These are phyloP conservation scores for Kodamaea fukazawae DNA, from an alignment of 805 yeast species.

Conservation along the genomic window DNA sequence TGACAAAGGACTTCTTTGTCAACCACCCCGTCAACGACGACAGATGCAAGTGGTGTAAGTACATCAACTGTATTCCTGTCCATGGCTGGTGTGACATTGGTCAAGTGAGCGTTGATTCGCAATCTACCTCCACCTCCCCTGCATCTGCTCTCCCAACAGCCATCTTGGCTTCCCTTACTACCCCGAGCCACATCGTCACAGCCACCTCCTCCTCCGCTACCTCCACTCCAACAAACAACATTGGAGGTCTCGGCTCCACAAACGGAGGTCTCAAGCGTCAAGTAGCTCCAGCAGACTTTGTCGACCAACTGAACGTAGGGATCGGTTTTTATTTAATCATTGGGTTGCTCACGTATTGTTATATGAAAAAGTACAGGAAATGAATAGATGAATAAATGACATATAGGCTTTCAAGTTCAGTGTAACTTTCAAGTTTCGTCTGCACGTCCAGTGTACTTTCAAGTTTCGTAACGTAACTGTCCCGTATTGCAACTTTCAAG, in stretches of 20 bases:
- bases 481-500: too few relatives aligned
- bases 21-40: constrained; percentile 18
- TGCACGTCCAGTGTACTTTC: too few relatives aligned
- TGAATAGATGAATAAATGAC: constrained; percentile 5
- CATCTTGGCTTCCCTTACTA: constrained; percentile 6
- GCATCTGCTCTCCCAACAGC: constrained; percentile 9
- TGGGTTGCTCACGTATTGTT: constrained; percentile 18
- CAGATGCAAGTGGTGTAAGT: constrained; percentile 70
- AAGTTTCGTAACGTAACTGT: too few relatives aligned
- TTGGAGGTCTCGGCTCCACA: constrained; percentile 1
- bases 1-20: constrained; percentile 47
- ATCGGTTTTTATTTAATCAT: constrained; percentile 18
- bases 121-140: constrained; percentile 8
- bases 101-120: constrained; percentile 25
- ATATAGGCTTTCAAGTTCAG: not conserved
- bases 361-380: constrained; percentile 11
- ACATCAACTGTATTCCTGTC: constrained; percentile 67
- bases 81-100: constrained; percentile 67
- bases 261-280: too few relatives aligned
- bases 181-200: constrained; percentile 1
- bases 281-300: not conserved
- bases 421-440: too few relatives aligned
- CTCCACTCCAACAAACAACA: constrained; percentile 9
- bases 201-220: constrained; percentile 14
- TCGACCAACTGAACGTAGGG: constrained; percentile 13